Evolutionary conservation across 495 filamentous ascomycete genomes (phyloP).

Genomic region (Chaetomidium leptoderma): DNA sequence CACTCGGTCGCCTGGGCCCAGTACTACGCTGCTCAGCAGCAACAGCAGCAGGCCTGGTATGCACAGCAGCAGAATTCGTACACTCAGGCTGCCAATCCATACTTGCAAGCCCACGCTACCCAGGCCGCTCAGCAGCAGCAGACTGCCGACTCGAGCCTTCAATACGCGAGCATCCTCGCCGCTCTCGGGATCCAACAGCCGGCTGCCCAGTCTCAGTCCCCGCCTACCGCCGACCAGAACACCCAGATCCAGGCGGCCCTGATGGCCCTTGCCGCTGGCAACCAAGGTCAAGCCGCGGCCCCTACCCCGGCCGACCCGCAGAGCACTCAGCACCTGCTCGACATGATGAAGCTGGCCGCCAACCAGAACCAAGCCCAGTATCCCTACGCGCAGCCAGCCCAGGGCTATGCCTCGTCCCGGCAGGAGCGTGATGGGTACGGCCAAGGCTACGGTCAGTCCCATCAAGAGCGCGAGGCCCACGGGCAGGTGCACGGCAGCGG

Average conservation of each 20-base stretch:
- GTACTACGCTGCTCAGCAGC: constrained; percentile 30
- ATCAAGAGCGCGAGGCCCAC: constrained; percentile 23
- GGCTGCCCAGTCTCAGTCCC: constrained; percentile 18
- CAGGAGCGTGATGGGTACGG: constrained; percentile 6
- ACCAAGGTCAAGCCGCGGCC: constrained; percentile 16
- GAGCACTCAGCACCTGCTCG: constrained; percentile 22
- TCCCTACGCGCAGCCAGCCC: not conserved
- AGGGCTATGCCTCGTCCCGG: too few species aligned
- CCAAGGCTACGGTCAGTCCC: constrained; percentile 10
- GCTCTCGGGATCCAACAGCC: constrained; percentile 21
- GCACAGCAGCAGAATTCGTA: constrained; percentile 24
- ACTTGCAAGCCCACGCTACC: constrained; percentile 16
- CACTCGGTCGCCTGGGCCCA: constrained; percentile 30
- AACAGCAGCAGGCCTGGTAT: constrained; percentile 31
- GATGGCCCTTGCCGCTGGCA: constrained; percentile 16
- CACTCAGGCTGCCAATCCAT: constrained; percentile 24
- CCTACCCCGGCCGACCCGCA: constrained; percentile 17
- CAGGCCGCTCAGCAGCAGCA: constrained; percentile 18
- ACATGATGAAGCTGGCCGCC: constrained; percentile 23
- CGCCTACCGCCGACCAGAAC: constrained; percentile 13
- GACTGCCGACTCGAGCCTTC: constrained; percentile 12
- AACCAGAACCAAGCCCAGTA: constrained; percentile 5
- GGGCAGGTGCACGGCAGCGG: constrained; percentile 9
- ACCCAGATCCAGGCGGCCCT: constrained; percentile 23
- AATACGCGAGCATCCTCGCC: constrained; percentile 25